These are phyloP conservation scores for Rhodofomes roseus DNA, from an alignment of 1,284 basidiomycete genomes.

Conservation along the genomic window DNA sequence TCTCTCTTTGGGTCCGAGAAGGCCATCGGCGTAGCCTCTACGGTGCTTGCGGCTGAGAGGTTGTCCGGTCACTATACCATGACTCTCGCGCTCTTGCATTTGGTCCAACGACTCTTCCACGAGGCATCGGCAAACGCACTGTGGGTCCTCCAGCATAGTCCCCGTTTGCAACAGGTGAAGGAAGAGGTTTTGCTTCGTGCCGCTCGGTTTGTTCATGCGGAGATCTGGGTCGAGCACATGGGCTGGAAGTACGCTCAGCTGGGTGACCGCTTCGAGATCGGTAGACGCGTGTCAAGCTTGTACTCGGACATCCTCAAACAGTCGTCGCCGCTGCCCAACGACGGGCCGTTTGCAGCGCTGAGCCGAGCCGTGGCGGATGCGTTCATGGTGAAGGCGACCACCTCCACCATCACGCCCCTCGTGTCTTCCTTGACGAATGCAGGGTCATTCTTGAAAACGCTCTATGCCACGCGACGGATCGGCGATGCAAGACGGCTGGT, in stretches of 20 bases:
- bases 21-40: conserved; percentile 50
- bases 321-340: conserved; percentile 47
- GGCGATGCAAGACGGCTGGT: conserved; percentile 70
- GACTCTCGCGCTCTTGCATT: conserved; percentile 72
- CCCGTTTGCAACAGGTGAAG: conserved; percentile 66
- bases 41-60: conserved; percentile 71
- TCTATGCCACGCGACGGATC: conserved; percentile 61
- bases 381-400: conserved; percentile 66
- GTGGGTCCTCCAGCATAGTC: conserved; percentile 49
- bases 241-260: conserved; percentile 80
- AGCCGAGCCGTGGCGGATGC: conserved; percentile 63
- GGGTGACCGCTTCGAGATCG: conserved; percentile 80
- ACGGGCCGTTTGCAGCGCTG: conserved; percentile 53
- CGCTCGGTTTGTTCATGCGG: conserved; percentile 72
- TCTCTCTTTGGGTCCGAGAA: conserved; percentile 69
- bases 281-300: conserved; percentile 58
- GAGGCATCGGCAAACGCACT: conserved; percentile 64
- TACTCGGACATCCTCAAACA: conserved; percentile 67
- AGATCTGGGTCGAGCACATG: conserved; percentile 82
- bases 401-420: conserved; percentile 73
- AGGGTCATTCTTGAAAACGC: conserved; percentile 50
- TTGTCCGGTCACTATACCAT: conserved; percentile 74
- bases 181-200: conserved; percentile 80
- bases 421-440: conserved; percentile 65
- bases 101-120: conserved; percentile 72